Evolutionary conservation across 495 filamentous ascomycete genomes (phyloP).

Genomic region (Xylaria castorea): DNA sequence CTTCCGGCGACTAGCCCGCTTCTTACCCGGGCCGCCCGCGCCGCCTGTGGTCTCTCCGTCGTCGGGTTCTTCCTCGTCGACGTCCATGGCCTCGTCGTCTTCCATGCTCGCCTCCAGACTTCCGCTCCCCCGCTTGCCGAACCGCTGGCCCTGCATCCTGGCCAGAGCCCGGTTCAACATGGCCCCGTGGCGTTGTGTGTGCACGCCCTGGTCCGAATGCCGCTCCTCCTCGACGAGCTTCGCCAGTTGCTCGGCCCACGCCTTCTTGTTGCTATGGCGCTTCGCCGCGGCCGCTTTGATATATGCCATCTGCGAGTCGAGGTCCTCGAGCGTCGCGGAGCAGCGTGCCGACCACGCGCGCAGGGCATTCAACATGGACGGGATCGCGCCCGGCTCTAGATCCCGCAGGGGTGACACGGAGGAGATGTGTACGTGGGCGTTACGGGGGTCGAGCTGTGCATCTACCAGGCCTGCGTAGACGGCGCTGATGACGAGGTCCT

Average conservation of each 20-base stretch:
- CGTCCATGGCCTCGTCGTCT: conserved; percentile 64
- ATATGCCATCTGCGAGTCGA: conserved; percentile 72
- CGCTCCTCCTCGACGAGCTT: conserved; percentile 49
- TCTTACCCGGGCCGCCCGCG: conserved; percentile 33
- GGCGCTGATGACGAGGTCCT: conserved; percentile 86
- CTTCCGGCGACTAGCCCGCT: conserved; percentile 49
- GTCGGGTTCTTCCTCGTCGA: conserved; percentile 57
- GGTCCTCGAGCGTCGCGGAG: conserved; percentile 70
- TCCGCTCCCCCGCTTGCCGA: conserved; percentile 51
- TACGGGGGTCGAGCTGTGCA: conserved; percentile 80
- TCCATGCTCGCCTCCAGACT: conserved; percentile 57
- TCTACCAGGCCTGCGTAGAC: conserved; percentile 85
- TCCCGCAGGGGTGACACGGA: conserved; percentile 86
- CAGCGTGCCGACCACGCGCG: conserved; percentile 79
- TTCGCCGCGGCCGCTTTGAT: conserved; percentile 63
- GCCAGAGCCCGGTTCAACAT: conserved; percentile 30
- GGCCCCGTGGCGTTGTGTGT: conserved; percentile 43
- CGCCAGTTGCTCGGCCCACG: conserved; percentile 55
- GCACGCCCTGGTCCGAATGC: conserved; percentile 55
- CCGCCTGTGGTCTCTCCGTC: conserved; percentile 34
- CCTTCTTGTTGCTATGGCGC: conserved; percentile 57
- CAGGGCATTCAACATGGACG: conserved; percentile 69
- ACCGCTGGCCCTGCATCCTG: conserved; percentile 36
- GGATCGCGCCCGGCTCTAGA: conserved; percentile 71
- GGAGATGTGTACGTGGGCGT: conserved; percentile 74